phyloP scores from a whole-genome alignment of 768 basidiomycete species.

The Russula lepida region DNA sequence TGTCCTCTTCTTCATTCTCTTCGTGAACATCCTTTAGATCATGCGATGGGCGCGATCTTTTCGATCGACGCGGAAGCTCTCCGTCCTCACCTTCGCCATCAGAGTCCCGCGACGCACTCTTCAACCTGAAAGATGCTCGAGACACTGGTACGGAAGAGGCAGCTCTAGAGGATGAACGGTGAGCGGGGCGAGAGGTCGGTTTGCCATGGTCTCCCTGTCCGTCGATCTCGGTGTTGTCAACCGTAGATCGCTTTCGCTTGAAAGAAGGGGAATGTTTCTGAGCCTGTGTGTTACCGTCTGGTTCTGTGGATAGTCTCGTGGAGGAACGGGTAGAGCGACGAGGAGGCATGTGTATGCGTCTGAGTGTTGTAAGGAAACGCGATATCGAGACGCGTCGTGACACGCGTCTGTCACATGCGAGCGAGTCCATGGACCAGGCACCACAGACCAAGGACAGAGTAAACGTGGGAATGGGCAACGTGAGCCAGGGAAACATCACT shows the following conservation, averaged over 20 bases:
- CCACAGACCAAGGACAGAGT: not conserved
- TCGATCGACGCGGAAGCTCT: constrained; percentile 13
- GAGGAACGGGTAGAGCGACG: constrained; percentile 21
- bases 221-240: not conserved
- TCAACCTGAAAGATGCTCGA: constrained; percentile 11
- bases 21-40: constrained; percentile 16
- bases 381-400: constrained; percentile 16
- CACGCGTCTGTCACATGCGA: constrained; percentile 16
- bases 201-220: constrained; percentile 6
- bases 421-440: not conserved
- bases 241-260: constrained; percentile 18
- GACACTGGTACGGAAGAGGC: not conserved
- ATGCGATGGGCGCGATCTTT: constrained; percentile 14
- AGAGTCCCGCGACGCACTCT: not conserved
- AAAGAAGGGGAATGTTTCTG: not conserved
- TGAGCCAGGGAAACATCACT: constrained; percentile 1
- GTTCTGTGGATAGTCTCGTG: constrained; percentile 7
- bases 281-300: not conserved
- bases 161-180: constrained; percentile 8
- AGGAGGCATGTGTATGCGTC: constrained; percentile 15
- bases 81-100: constrained; percentile 11
- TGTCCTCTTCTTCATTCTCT: constrained; percentile 19
- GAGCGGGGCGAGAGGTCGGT: constrained; percentile 14
- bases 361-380: not conserved
- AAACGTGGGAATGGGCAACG: not conserved